Conservation (phyloP, 129 eudicot genomes). For the Flaveria ramosissima region DNA sequence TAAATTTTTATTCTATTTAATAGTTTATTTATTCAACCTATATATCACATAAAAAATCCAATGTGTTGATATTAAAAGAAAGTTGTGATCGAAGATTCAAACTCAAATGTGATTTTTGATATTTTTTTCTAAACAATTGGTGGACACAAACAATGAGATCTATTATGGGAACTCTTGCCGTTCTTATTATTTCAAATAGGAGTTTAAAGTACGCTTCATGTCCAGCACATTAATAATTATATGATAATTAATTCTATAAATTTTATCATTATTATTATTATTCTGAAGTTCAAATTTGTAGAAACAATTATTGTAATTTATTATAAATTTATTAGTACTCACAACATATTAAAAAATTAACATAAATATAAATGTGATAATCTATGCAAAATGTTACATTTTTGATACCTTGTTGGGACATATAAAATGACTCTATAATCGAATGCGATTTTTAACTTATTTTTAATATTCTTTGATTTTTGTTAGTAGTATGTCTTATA, state of each 20-base stretch:
- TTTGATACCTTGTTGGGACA: background rate
- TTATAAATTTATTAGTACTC: background rate
- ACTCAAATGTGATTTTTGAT: background rate
- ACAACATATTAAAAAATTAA: background rate
- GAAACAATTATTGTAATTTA: background rate
- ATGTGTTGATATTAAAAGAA: too few species aligned
- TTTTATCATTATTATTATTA: background rate
- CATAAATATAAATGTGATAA: background rate
- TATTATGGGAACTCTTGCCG: background rate
- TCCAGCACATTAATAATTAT: background rate
- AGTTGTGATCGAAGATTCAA: background rate
- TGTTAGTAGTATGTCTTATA: too few species aligned
- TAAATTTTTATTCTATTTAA: too few species aligned
- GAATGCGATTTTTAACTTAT: background rate
- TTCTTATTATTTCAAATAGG: background rate
- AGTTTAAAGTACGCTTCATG: background rate
- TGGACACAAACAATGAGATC: conserved; percentile 19
- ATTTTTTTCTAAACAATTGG: background rate
- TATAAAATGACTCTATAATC: background rate
- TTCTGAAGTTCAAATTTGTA: background rate
- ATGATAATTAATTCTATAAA: background rate
- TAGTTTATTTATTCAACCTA: too few species aligned
- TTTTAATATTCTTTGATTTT: background rate
- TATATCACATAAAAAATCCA: too few species aligned
- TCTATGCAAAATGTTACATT: background rate